phyloP scores from a whole-genome alignment of 306 rosid genomes.

The Quercus robur region DNA sequence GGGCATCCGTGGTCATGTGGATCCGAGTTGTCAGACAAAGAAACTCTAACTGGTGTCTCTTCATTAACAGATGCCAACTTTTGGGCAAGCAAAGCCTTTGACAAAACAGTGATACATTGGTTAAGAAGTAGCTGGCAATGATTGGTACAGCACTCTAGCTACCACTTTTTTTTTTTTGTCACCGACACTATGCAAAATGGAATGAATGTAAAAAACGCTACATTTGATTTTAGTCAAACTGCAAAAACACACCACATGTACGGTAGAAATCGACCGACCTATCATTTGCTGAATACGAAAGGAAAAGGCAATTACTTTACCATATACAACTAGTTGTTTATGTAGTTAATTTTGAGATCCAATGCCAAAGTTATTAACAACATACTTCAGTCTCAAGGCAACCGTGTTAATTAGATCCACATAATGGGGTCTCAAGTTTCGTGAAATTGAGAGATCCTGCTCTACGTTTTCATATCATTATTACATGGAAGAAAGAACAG shows the following conservation, averaged over 20 bases:
- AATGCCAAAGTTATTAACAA: neutral
- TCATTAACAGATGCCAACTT: neutral
- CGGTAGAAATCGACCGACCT: too few species aligned
- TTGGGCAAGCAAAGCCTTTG: neutral
- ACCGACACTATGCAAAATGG: constrained; percentile 4
- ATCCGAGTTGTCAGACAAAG: neutral
- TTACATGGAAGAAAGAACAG: neutral
- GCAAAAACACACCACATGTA: too few species aligned
- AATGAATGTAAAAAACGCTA: neutral
- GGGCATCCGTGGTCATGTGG: neutral
- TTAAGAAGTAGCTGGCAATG: constrained; percentile 2
- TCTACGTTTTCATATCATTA: neutral
- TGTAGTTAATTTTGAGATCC: too few species aligned
- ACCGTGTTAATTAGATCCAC: neutral
- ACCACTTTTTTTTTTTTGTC: neutral
- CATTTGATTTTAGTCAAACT: too few species aligned
- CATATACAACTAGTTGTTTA: too few species aligned
- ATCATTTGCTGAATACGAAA: neutral
- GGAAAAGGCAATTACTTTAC: too few species aligned
- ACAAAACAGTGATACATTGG: too few species aligned
- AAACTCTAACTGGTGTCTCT: neutral
- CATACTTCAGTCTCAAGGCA: neutral
- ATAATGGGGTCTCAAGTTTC: neutral
- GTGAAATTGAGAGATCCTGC: neutral
- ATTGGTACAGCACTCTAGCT: neutral